Base-by-base conservation (phyloP, 768 basidiomycete genomes). In the Sistotremastrum niveocremeum region DNA sequence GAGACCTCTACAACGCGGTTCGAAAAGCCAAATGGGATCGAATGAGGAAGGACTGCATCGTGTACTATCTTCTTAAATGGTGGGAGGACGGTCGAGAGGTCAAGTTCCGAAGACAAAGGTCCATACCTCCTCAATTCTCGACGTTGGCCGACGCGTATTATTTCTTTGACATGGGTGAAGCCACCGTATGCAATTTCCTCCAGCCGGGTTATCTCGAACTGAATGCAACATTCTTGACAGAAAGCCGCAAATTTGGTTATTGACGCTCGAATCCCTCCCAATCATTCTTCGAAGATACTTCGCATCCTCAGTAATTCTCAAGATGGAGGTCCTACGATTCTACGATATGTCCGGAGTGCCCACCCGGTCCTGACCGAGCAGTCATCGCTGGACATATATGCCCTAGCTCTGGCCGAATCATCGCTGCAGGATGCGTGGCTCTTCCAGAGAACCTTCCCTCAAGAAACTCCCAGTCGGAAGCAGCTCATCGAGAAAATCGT, bases 61-160 rank as follows among this genome's bases (percentile, higher is more conserved):
- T 86, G 1, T 90, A 86, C 62, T 88, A 79, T 56, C 63, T 90
- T 50, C 68, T 90, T 48, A 86, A 84, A 57, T 86, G 80, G 81
- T 76, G 81, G 49, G 67, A 73, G 54, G 82, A 86, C 57, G 71
- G 73, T 4, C 70, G 57, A 65, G 82, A 69, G 56, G 68, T 50
- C 54, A 60, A 49, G 67, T 84, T 66, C 62, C 64, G 56, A 45
- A 66, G 60, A 60, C 74, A 59, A n/a, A 64, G 71, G 31, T 76
- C 72, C 54, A 79, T 90, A 49, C 77, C 83, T 4, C 80, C 84
- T 3, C 86, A 87, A 54, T 88, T 87, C 55, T 67, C 72, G 5
- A 64, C 71, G 4, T 70, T 89, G 41, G 75, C 83, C n/a, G 81
- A 85, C 63, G 86, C 87, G 56, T 89, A 89, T 64, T 90, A 83